Base-by-base conservation (phyloP, 179 eudicot species). In the Silene vulgaris region DNA sequence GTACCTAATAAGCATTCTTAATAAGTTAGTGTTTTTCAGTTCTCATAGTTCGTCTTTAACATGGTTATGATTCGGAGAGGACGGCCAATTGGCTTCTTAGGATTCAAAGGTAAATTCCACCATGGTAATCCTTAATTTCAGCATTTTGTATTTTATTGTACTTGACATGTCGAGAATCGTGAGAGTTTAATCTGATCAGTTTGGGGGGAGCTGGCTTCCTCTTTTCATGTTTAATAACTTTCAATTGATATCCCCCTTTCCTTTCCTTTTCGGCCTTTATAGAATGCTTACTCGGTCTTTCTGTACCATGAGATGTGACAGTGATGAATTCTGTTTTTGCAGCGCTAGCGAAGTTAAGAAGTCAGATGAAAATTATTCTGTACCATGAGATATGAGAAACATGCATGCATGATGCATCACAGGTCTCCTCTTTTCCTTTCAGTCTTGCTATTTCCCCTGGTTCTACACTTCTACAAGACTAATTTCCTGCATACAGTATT, bases 21-120 rank as follows among this genome's bases (percentile, higher is more conserved):
- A 30, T 30, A 30, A 30, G 32, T 30, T 30, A 30, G 32, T 30
- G 32, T 30, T 30, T 30, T 30, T 30, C 32, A 3, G 32, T 30
- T 30, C 3, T 30, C 96, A 95, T 65, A 93, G 95, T 74, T 92
- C 99, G 66, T 69, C 69, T 80, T 78, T 95, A 66, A 78, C 86
- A 63, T 95, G 99, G 99, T 82, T 95, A 78, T 97, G 99, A 54
- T 92, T 89, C 84, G 92, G 97, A 59, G 99, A 92, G 79, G 97
- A 92, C 80, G 99, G 99, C 69, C 90, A 72, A 61, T 77, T 95
- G 74, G 87, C 95, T 85, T 86, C 97, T 74, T 90, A 85, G 76
- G 99, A 95, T 84, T 90, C 97, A 4, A 92, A 87, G 99, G 99
- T 95, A 37, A 45, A 75, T 75, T 48, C 69, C 35, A 63, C 54